These are phyloP conservation scores for Mycosarcoma maydis DNA, from an alignment of 1,284 basidiomycete species.

Conservation along the genomic window DNA sequence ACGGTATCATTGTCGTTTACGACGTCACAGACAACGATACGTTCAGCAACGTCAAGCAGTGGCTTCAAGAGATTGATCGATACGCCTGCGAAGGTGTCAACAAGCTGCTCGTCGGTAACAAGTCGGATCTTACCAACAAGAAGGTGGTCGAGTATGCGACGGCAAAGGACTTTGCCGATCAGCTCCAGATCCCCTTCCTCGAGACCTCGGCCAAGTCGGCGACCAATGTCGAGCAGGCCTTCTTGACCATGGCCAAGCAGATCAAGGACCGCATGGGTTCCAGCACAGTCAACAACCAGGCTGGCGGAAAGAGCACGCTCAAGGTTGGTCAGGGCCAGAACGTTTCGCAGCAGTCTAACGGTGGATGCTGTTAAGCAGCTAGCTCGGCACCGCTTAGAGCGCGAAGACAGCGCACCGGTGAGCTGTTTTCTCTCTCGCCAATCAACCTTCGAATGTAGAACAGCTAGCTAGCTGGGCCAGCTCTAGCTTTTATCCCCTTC, in stretches of 20 bases:
- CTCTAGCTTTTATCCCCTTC: neutral
- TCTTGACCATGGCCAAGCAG: constrained; percentile 70
- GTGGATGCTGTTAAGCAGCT: constrained; percentile 60
- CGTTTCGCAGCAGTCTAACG: constrained; percentile 53
- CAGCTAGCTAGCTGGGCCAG: neutral
- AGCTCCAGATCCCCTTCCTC: constrained; percentile 68
- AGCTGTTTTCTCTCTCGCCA: neutral
- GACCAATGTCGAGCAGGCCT: constrained; percentile 70
- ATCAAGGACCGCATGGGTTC: constrained; percentile 68
- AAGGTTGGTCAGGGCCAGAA: constrained; percentile 66
- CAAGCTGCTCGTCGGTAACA: constrained; percentile 97
- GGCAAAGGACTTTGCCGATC: constrained; percentile 77
- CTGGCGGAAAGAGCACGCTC: constrained; percentile 63
- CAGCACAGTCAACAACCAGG: constrained; percentile 59
- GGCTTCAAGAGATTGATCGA: constrained; percentile 99
- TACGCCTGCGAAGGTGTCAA: constrained; percentile 99
- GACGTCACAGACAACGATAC: constrained; percentile 94
- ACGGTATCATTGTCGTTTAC: constrained; percentile 96
- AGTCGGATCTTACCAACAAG: constrained; percentile 96
- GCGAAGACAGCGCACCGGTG: constrained; percentile 8
- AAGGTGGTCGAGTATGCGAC: constrained; percentile 98
- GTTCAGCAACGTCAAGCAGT: constrained; percentile 98
- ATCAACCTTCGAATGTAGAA: constrained; percentile 4
- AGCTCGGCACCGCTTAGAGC: no score
- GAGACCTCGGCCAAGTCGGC: constrained; percentile 70